Conservation (phyloP, 371 early-diverging fungal species). For the Vairimorpha necatrix region DNA sequence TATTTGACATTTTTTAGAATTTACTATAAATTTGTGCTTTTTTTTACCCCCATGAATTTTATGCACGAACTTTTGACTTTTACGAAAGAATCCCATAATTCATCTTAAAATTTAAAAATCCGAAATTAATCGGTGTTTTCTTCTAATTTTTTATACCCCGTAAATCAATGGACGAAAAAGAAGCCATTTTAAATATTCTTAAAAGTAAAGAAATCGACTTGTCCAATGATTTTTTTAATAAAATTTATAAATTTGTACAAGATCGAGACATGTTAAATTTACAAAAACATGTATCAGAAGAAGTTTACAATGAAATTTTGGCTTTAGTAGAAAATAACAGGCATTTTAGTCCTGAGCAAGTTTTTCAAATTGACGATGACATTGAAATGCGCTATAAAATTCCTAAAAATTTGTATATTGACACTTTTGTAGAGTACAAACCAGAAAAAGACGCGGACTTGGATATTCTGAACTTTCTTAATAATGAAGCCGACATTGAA, state of each 20-base stretch:
- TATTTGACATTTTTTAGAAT: no score
- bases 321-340: neutral
- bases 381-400: neutral
- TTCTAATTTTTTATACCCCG: neutral
- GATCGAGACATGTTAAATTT: neutral
- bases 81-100: constrained; percentile 13
- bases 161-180: neutral
- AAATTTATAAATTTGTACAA: neutral
- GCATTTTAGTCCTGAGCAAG: neutral
- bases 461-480: constrained; percentile 1
- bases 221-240: neutral
- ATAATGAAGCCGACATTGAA: neutral
- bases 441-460: no score
- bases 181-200: neutral
- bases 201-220: neutral
- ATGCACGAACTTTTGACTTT: constrained; percentile 11
- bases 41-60: neutral
- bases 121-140: neutral
- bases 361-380: neutral
- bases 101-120: neutral
- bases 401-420: neutral
- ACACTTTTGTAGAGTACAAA: neutral
- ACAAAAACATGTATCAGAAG: neutral
- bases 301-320: neutral
- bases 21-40: no score